Base-by-base conservation (phyloP, 2,329 filamentous ascomycete genomes). In the Sporothrix euskadiensis region DNA sequence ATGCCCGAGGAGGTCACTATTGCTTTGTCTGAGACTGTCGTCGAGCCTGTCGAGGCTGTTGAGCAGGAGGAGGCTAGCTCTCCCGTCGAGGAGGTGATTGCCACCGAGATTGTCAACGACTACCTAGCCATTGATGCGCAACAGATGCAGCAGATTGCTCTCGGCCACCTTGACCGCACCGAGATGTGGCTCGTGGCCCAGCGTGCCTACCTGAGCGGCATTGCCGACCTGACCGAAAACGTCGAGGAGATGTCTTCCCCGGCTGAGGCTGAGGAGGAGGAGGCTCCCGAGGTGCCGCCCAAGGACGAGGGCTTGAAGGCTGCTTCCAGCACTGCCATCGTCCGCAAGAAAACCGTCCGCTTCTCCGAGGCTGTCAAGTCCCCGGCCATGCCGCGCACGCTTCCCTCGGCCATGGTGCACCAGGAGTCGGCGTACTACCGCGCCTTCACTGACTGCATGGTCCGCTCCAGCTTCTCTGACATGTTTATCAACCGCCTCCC, bases 131-230 rank as follows among this genome's bases (percentile, higher is more conserved):
- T 89, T 74, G 97, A 97, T 79, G 87, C 90, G 66, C 86, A 87
- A 71, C 92, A 93, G 80, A 88, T 97, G 75, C 88, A 92, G 79
- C 85, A 91, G 76, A 87, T 87, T 59, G 90, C 92, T 8, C 84
- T 90, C 26, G 88, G 88, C n/a, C 93, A 94, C 78, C 83, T 96
- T 70, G 93, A 96, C 81, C 90, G 94, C 75, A 98, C 95, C 4
- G 91, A 92, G 78, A 82, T 93, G 61, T 98, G 95, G 95, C 88
- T 98, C 41, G 85, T 90, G 77, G 92, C 94, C 8, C 95, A 98
- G 81, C 90, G 90, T 73, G 86, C 89, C 16, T 96, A 97, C 78
- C 87, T 95, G 73, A 86, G 90, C 59, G 90, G 90, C 30, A 85
- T 94, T 3, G 88, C 86, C 72, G 87, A 88, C 73, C 83, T 88